Evolutionary conservation across 1,284 basidiomycete genomes (phyloP).

Genomic region (Cronartium ribicola): DNA sequence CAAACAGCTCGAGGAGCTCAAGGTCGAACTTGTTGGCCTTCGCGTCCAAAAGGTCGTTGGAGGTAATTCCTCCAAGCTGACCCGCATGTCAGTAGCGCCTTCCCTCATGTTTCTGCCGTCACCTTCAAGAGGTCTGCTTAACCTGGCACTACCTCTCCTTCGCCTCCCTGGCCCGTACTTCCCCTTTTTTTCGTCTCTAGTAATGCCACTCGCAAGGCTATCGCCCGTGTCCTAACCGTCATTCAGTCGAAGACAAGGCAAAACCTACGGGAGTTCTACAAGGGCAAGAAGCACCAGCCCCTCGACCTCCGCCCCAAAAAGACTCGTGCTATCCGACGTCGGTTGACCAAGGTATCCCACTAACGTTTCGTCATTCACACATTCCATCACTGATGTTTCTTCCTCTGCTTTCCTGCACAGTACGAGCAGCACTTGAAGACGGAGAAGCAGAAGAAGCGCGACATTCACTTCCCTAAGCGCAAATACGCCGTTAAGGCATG

Average conservation of each 20-base stretch:
- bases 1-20: slow-evolving; percentile 91
- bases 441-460: slow-evolving; percentile 84
- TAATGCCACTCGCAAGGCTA: slow-evolving; percentile 95
- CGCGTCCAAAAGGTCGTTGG: slow-evolving; percentile 98
- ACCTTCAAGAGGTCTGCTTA: background rate
- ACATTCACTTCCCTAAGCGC: slow-evolving; percentile 76
- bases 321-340: slow-evolving; percentile 96
- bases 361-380: slow-evolving; percentile 21
- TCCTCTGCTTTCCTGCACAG: slow-evolving; percentile 53
- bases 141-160: background rate
- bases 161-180: background rate
- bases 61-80: slow-evolving; percentile 91
- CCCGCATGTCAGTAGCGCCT: slow-evolving; percentile 75
- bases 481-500: slow-evolving; percentile 67
- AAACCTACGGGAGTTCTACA: slow-evolving; percentile 97
- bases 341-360: slow-evolving; percentile 73
- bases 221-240: slow-evolving; percentile 96
- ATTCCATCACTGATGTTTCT: slow-evolving; percentile 43
- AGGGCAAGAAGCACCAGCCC: slow-evolving; percentile 91
- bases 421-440: slow-evolving; percentile 78
- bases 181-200: slow-evolving; percentile 55
- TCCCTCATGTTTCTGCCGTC: slow-evolving; percentile 17
- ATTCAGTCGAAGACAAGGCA: slow-evolving; percentile 97
- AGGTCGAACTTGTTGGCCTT: slow-evolving; percentile 78
- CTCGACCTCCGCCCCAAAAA: slow-evolving; percentile 97